phyloP scores from a whole-genome alignment of 768 basidiomycete genomes.

The Guyanaporus albipodus region DNA sequence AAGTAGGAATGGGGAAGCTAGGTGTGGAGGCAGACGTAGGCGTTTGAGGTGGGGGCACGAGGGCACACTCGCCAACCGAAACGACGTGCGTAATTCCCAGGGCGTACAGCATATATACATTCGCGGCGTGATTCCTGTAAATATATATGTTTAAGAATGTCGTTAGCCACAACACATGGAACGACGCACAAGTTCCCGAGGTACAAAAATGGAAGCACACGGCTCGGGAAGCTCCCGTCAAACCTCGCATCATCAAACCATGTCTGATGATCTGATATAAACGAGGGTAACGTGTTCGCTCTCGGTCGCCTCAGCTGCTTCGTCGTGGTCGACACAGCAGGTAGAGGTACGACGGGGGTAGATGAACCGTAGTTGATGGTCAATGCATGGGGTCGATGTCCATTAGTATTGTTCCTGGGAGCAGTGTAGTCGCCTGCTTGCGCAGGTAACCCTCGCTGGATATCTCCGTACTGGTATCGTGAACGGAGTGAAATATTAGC shows the following conservation, averaged over 20 bases:
- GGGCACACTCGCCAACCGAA: slow-evolving; percentile 92
- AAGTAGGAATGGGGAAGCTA: slow-evolving; percentile 5
- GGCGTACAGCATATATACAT: slow-evolving; percentile 94
- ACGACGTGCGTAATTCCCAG: slow-evolving; percentile 97
- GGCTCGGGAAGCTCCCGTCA: slow-evolving; percentile 93
- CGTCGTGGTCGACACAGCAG: slow-evolving; percentile 18
- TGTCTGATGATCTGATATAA: slow-evolving; percentile 70
- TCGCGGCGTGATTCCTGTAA: slow-evolving; percentile 90
- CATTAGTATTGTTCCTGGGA: slow-evolving; percentile 11
- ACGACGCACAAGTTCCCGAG: slow-evolving; percentile 85
- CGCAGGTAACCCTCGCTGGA: slow-evolving; percentile 15
- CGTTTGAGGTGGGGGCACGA: slow-evolving; percentile 68
- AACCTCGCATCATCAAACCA: slow-evolving; percentile 95
- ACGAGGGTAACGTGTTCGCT: slow-evolving; percentile 65
- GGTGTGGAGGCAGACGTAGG: background rate
- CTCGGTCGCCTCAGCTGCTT: slow-evolving; percentile 47
- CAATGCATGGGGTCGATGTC: slow-evolving; percentile 21
- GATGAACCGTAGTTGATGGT: slow-evolving; percentile 20
- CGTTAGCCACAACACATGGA: background rate
- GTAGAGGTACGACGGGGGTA: slow-evolving; percentile 3
- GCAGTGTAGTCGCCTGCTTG: slow-evolving; percentile 7
- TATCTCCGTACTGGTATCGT: slow-evolving; percentile 25
- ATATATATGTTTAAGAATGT: slow-evolving; percentile 3
- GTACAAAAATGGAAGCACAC: slow-evolving; percentile 90
- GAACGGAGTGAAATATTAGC: slow-evolving; percentile 17